These are phyloP conservation scores for Talaromyces islandicus DNA, from an alignment of 2,329 filamentous ascomycete genomes.

Conservation along the genomic window DNA sequence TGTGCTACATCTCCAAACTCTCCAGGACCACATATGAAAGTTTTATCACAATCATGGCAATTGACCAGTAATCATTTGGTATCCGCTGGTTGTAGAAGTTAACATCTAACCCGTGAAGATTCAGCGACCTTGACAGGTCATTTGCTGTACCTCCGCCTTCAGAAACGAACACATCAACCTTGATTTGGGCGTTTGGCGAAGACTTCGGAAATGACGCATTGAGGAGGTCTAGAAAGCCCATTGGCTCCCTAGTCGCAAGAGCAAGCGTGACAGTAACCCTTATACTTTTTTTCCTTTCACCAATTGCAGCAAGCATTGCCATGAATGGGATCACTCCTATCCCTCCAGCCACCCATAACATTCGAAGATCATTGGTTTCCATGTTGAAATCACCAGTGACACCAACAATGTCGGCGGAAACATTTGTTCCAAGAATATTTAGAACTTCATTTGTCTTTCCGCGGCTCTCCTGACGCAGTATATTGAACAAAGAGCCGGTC, in stretches of 20 bases:
- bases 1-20: slow-evolving; percentile 16
- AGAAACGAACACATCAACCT: background rate
- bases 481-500: slow-evolving; percentile 15
- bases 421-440: background rate
- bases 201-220: background rate
- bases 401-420: background rate
- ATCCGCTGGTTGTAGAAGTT: background rate
- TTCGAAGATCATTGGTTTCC: slow-evolving; percentile 1
- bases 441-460: background rate
- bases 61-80: background rate
- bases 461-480: background rate
- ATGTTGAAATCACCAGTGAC: background rate
- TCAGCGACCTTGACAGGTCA: background rate
- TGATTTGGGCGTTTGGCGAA: background rate
- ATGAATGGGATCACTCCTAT: slow-evolving; percentile 29
- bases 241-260: background rate
- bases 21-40: slow-evolving; percentile 18
- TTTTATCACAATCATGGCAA: slow-evolving; percentile 7
- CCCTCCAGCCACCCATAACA: slow-evolving; percentile 21
- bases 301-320: slow-evolving; percentile 19
- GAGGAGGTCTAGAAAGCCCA: background rate
- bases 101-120: background rate
- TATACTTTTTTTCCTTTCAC: background rate
- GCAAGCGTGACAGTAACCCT: background rate
- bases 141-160: background rate